Percentiles rank a stretch among this genome's conserved stretches.
phyloP scores from a whole-genome alignment of 2,329 filamentous ascomycete genomes.

The Cadophora sp. region DNA sequence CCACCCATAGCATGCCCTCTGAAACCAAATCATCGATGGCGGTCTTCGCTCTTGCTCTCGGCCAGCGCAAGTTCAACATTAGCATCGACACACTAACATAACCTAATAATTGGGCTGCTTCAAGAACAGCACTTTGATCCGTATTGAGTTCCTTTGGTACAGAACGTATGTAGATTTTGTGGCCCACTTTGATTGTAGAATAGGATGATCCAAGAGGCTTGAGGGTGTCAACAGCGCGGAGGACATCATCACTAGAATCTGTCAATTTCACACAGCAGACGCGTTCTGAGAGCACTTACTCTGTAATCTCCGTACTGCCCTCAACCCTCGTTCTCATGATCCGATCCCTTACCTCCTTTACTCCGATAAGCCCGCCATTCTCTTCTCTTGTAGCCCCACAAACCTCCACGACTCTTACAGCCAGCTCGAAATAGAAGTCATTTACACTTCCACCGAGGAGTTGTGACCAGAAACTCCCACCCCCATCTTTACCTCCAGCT shows the following conservation, averaged over 20 bases:
- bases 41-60: conserved; percentile 82
- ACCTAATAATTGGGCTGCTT: conserved; percentile 87
- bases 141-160: conserved; percentile 95
- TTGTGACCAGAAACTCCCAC: conserved; percentile 86
- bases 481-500: conserved; percentile 54
- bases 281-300: conserved; percentile 56
- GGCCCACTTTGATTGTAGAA: conserved; percentile 82
- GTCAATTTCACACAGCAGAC: conserved; percentile 25
- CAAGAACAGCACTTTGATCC: conserved; percentile 90
- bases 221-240: conserved; percentile 86
- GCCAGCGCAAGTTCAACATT: conserved; percentile 85
- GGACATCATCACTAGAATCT: conserved; percentile 77
- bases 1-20: conserved; percentile 93
- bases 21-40: conserved; percentile 89
- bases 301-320: conserved; percentile 78
- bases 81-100: conserved; percentile 92
- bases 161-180: conserved; percentile 86
- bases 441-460: conserved; percentile 90
- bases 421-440: conserved; percentile 98
- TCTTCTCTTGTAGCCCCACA: conserved; percentile 85
- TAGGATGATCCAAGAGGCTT: conserved; percentile 89
- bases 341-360: conserved; percentile 79
- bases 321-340: conserved; percentile 77
- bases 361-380: conserved; percentile 90
- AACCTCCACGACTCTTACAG: conserved; percentile 92